Conservation (phyloP, 108 stramenopile genomes). For the Fragilaria radians region DNA sequence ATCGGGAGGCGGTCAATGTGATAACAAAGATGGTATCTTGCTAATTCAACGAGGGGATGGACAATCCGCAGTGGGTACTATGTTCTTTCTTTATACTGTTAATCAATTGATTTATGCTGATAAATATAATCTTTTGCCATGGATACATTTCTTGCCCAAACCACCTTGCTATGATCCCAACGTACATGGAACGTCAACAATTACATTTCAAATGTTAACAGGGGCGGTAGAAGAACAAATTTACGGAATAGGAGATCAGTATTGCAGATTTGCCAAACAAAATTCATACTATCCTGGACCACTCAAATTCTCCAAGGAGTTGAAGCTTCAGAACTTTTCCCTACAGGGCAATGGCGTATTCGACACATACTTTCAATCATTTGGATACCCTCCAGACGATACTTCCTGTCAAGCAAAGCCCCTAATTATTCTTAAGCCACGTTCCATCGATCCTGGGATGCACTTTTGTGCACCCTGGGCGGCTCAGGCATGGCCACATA, state of each 20-base stretch:
- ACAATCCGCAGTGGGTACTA: neutral
- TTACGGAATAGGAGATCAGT: neutral
- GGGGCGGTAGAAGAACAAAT: neutral
- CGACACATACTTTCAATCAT: neutral
- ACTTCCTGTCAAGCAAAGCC: neutral
- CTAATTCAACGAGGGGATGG: neutral
- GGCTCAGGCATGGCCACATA: neutral
- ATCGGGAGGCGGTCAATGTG: too few species aligned
- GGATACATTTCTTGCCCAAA: neutral
- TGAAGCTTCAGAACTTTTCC: neutral
- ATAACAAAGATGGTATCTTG: neutral
- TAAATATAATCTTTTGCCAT: neutral
- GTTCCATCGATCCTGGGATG: neutral
- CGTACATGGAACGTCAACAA: neutral
- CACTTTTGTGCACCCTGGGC: neutral
- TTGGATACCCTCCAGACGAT: neutral
- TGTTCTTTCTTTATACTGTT: neutral
- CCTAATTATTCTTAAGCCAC: neutral
- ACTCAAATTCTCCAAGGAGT: neutral
- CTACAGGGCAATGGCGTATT: neutral
- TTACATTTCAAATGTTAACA: neutral
- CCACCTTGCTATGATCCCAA: neutral
- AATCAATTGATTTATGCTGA: neutral
- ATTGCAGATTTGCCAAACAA: neutral
- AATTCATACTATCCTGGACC: neutral